Base-by-base conservation (phyloP, 352 stramenopile species). In the Globisporangium nodosum region DNA sequence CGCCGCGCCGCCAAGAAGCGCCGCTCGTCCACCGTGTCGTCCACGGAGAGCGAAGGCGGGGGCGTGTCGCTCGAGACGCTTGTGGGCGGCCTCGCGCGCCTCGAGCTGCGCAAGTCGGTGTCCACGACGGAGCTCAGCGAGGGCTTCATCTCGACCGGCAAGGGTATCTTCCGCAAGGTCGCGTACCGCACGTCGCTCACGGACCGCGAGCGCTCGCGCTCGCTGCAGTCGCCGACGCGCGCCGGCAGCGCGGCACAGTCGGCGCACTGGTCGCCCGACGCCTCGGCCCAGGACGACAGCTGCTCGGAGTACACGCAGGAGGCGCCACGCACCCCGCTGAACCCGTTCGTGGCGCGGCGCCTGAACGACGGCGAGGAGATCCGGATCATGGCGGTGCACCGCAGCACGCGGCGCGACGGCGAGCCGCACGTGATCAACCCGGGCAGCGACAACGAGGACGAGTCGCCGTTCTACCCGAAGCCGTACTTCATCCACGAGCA, bases 401-500 rank as follows among this genome's bases (percentile, higher is more conserved):
- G 85, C 58, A 87, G 71, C 27, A 76, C 69, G 30, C 76, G 66
- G 18, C 79, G 79, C 16, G 78, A 88, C 37, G 63, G 50, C 5
- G 59, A 66, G 16, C 69, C 71, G 21, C 71, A 85, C 48, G 74
- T 87, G 30, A 74, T 89, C 42, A 90, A 89, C 57, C 64, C 78
- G 24, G 70, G 70, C 7, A 79, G 69, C 51, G 78, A 90, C 56
- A 79, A 69, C 39, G 81, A 92, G 40, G 82, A 92, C 33, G 80
- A 92, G 45, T 65, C 39, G 12, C 70, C 56, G 27, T 66, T 73
- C 47, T 58, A 69, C 39, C 81, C 81, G 0, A 92, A 92, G 61
- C 86, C 86, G 18, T 96, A 92, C 66, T 96, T 96, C 65, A 96
- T 96, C 63, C 86, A 94, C 48, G 84, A 96, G 61, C 81, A 80